Conservation (phyloP, 495 filamentous ascomycete species). For the Pseudevernia furfuracea region DNA sequence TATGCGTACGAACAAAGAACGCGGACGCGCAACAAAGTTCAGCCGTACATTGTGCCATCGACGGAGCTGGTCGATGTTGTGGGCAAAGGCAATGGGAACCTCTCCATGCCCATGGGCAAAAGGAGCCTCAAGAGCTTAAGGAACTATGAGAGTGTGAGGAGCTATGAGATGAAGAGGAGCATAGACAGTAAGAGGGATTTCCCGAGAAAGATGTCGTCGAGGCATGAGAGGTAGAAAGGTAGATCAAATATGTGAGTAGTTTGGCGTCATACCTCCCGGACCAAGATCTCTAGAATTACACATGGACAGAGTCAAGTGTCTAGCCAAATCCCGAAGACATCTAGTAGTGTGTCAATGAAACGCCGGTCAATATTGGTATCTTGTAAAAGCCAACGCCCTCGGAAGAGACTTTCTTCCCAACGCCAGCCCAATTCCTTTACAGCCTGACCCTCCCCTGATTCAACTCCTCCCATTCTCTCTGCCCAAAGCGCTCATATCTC, state of each 20-base stretch:
- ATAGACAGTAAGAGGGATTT: neutral
- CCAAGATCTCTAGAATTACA: neutral
- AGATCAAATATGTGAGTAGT: neutral
- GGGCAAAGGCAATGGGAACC: constrained; percentile 8
- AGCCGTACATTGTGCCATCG: constrained; percentile 43
- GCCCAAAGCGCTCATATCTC: constrained; percentile 59
- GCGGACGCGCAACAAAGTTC: constrained; percentile 38
- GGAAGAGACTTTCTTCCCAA: neutral
- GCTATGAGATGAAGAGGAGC: neutral
- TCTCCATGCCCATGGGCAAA: neutral
- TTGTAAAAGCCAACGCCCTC: neutral
- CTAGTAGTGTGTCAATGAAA: neutral
- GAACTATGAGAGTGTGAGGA: constrained; percentile 7
- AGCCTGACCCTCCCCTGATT: constrained; percentile 62
- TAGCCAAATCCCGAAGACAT: neutral
- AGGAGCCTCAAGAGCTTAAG: neutral
- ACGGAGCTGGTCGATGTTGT: constrained; percentile 41
- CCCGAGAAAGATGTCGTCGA: neutral
- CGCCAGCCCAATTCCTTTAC: constrained; percentile 29
- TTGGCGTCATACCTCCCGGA: neutral
- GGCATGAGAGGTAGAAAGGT: neutral
- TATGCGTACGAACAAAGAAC: constrained; percentile 64
- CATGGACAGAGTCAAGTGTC: neutral
- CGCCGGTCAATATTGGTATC: constrained; percentile 4
- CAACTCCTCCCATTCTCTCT: constrained; percentile 61